Percentiles rank a stretch among this genome's conserved stretches.
phyloP scores from a whole-genome alignment of 306 rosid species.

The Vicia villosa region DNA sequence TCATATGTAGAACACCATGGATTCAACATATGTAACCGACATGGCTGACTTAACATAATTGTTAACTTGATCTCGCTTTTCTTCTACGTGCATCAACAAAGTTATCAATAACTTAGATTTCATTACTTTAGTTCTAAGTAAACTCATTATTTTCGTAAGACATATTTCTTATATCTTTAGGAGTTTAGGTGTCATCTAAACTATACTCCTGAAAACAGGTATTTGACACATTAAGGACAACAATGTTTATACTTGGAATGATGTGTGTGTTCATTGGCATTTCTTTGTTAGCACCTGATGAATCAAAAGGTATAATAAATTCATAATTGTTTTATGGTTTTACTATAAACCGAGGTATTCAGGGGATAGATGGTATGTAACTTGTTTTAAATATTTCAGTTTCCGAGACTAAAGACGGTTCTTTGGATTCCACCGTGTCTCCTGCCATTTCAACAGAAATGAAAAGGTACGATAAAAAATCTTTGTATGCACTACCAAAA shows the following conservation, averaged over 20 bases:
- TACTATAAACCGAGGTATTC: conserved; percentile 16
- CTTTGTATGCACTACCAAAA: neutral
- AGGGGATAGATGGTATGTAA: conserved; percentile 29
- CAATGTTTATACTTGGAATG: conserved; percentile 94
- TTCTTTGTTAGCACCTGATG: conserved; percentile 96
- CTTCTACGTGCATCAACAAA: neutral
- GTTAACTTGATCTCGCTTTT: conserved; percentile 13
- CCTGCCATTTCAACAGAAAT: conserved; percentile 66
- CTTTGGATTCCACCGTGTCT: conserved; percentile 58
- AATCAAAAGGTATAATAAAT: conserved; percentile 69
- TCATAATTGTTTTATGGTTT: conserved; percentile 27
- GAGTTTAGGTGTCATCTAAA: conserved; percentile 38
- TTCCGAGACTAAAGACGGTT: conserved; percentile 65
- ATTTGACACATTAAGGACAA: conserved; percentile 83
- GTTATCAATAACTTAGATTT: conserved; percentile 14
- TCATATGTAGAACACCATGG: conserved; percentile 4
- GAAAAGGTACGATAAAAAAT: conserved; percentile 57
- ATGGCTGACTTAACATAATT: neutral
- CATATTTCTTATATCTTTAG: neutral
- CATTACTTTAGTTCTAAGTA: neutral
- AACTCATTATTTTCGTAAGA: neutral
- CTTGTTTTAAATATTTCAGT: conserved; percentile 55
- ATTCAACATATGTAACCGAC: neutral
- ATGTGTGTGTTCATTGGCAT: conserved; percentile 89
- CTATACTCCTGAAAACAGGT: conserved; percentile 62